A percentile compares a stretch with the other conserved stretches of the same genome.
Conservation (phyloP, 1,284 basidiomycete species). For the Naganishia albida region DNA sequence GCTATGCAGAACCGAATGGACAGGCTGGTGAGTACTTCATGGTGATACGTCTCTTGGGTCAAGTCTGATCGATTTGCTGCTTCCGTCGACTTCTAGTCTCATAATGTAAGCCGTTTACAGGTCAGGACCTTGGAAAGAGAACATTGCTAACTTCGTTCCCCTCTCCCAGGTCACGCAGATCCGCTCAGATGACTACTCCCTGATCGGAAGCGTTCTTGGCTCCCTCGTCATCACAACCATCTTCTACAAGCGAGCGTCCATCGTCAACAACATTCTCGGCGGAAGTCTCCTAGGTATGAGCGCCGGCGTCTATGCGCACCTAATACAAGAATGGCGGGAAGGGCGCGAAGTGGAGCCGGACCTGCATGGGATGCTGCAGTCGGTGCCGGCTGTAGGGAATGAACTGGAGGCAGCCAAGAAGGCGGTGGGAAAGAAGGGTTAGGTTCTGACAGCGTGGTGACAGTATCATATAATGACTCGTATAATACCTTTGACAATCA, state of each 20-base stretch:
- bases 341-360: constrained; percentile 45
- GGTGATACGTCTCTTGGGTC: too few relatives aligned
- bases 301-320: constrained; percentile 44
- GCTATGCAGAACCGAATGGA: constrained; percentile 41
- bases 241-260: constrained; percentile 47
- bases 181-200: constrained; percentile 49
- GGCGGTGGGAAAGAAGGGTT: constrained; percentile 26
- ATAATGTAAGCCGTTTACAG: background rate
- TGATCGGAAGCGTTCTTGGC: constrained; percentile 48
- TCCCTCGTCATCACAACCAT: constrained; percentile 47
- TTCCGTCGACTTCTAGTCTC: constrained; percentile 1
- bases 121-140: background rate
- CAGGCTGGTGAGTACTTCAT: constrained; percentile 43
- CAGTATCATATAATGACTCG: too few relatives aligned
- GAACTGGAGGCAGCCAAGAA: constrained; percentile 30
- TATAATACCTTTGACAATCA: too few relatives aligned
- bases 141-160: background rate
- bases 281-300: constrained; percentile 50
- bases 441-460: background rate
- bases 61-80: background rate
- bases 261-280: constrained; percentile 43
- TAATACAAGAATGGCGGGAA: constrained; percentile 41
- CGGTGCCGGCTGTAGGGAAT: constrained; percentile 17
- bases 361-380: constrained; percentile 45
- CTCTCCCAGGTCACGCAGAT: constrained; percentile 39